Evolutionary conservation across 805 yeast genomes (phyloP).

Genomic region (Ogataea saltuana): DNA sequence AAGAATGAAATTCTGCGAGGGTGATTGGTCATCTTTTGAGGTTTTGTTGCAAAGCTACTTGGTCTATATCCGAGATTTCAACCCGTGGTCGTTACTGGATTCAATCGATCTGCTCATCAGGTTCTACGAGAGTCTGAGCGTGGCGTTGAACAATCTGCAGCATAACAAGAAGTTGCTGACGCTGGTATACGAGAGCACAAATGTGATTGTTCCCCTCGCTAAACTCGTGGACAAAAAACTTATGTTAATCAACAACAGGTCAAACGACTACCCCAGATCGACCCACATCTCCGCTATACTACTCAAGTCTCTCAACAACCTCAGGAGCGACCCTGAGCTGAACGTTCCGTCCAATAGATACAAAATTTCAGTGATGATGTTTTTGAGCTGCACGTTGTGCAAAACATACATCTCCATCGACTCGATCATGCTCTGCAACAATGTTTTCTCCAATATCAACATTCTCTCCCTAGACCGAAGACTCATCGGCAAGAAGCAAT

Average conservation of each 20-base stretch:
- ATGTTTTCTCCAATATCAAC: constrained; percentile 61
- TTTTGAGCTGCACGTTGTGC: constrained; percentile 51
- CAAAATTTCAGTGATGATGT: constrained; percentile 49
- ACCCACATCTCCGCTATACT: constrained; percentile 49
- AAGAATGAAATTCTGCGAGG: constrained; percentile 31
- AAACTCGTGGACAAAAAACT: constrained; percentile 41
- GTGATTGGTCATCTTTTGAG: constrained; percentile 47
- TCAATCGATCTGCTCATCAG: constrained; percentile 56
- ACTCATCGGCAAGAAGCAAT: constrained; percentile 44
- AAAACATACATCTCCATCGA: constrained; percentile 51
- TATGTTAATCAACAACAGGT: constrained; percentile 39
- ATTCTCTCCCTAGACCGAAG: constrained; percentile 45
- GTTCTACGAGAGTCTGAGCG: constrained; percentile 47
- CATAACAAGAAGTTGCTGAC: constrained; percentile 41
- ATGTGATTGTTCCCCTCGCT: constrained; percentile 46
- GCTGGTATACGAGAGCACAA: constrained; percentile 39
- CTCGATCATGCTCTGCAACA: constrained; percentile 59
- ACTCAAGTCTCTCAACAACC: constrained; percentile 49
- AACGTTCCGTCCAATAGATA: constrained; percentile 32
- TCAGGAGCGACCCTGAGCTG: constrained; percentile 46
- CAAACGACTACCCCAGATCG: constrained; percentile 42
- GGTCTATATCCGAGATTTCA: constrained; percentile 46
- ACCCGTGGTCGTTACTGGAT: constrained; percentile 55
- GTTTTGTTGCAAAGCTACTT: constrained; percentile 45
- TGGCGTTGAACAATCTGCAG: constrained; percentile 48